Base-by-base conservation (phyloP, 2,329 filamentous ascomycete species). In the Keithomyces neogunnii region DNA sequence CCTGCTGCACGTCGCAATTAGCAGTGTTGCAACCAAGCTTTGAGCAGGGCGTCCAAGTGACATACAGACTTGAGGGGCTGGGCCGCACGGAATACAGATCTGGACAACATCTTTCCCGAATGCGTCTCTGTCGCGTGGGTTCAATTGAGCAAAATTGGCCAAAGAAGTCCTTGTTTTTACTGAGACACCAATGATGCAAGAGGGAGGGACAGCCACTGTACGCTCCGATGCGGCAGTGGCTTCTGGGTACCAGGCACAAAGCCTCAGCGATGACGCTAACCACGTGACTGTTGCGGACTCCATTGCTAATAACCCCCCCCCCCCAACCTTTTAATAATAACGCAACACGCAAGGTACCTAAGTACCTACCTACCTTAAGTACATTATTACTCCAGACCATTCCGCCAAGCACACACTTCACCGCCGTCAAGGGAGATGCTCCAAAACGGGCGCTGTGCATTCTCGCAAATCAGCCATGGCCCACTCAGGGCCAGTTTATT, bases 51-150 rank as follows among this genome's bases (percentile, higher is more conserved):
- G 39, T 29, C n/a, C 10, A 8, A 3, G 11, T 45, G 19, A 61
- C 79, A 65, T 72, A 88, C 85, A 72, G 78, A 78, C 68, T 76
- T 81, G 59, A 87, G 68, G 58, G 85, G 83, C 71, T 82, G 81
- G 50, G 78, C 77, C 60, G 76, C 78, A 64, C 84, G 78, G 65
- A 86, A 76, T 57, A 75, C 73, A 62, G 82, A 76, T 74, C 85
- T 76, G 55, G 84, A 76, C 64, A 88, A 85, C 83, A 89, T 86
- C 58, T 64, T 80, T 58, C 54, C 47, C 48, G 48, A 56, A 53
- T 49, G 53, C 47, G 48, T 50, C 19, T 42, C 5, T 10, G 11
- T 5, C 7, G 40, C 13, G 28, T 30, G 26, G 26, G 28, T 44
- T 30, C 40, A 44, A 44, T 30, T 44, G 40, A 30, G 8, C 26